These are phyloP conservation scores for Talaromyces sp. DNA, from an alignment of 2,329 filamentous ascomycete genomes.

Conservation along the genomic window DNA sequence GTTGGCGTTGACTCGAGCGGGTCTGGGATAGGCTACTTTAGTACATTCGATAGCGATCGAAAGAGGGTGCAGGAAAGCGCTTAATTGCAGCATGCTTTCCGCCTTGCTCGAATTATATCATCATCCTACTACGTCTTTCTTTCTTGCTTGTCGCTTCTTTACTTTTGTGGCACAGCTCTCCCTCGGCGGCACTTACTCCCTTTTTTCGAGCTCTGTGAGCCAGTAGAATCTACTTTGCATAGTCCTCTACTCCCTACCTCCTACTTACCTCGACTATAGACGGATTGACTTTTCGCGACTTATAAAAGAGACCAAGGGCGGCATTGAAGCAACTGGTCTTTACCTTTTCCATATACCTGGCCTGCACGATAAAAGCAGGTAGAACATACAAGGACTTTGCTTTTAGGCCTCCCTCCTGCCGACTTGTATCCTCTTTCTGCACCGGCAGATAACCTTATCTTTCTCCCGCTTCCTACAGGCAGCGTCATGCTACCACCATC, in stretches of 20 bases:
- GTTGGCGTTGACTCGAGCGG: neutral
- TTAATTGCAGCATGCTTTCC: neutral
- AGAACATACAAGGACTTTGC: neutral
- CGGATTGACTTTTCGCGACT: neutral
- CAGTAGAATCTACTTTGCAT: neutral
- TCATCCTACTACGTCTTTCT: neutral
- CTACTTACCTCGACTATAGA: neutral
- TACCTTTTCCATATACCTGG: neutral
- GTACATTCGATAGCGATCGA: neutral
- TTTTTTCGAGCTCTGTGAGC: neutral
- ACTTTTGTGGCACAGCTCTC: neutral
- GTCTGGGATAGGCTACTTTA: neutral
- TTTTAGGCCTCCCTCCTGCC: neutral
- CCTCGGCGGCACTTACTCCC: neutral
- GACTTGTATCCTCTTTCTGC: neutral
- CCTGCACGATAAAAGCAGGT: neutral
- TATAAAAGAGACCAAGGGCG: neutral
- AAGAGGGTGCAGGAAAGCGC: neutral
- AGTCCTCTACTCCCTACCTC: neutral
- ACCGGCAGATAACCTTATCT: neutral
- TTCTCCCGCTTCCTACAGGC: conserved; percentile 9
- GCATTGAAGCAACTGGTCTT: neutral
- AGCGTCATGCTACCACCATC: conserved; percentile 22
- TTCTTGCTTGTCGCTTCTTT: neutral
- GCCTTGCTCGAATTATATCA: neutral